Base-by-base conservation (phyloP, 2,329 filamentous ascomycete genomes). In the Fusarium palustre region DNA sequence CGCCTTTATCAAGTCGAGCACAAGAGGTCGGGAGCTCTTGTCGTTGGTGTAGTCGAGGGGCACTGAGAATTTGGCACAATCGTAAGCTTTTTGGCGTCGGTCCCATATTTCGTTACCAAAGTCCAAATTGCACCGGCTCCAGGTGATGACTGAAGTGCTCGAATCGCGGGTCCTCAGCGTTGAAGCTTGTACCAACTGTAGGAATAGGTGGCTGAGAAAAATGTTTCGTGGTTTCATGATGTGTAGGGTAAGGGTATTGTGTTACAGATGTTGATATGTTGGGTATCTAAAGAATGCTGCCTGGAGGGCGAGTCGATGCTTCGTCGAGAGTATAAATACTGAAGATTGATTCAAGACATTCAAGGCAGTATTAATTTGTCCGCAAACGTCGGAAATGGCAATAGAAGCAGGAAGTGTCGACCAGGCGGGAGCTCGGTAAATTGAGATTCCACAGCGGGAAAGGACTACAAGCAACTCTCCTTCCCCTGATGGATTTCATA, bases 21-120 rank as follows among this genome's bases (percentile, higher is more conserved):
- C 55, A 10, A 81, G 58, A 0, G 73, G 78, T 38, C 75, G 59
- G 33, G 64, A 71, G 16, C 68, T 74, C 25, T 70, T 45, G 4
- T 39, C 18, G 7, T 74, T 48, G 2, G 77, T 76, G 52, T 83
- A 82, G 63, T 83, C 81, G 8, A 82, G 75, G 2, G 81, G 81
- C 0, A 82, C 80, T 0, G 64, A 46, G 22, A 83, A 62, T n/a
- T 65, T 78, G 13, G 75, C 78, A 64, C 80, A 82, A 18, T 79
- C 68, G 59, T 9, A 48, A 8, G 24, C 10, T 7, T 36, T 36
- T n/a, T 65, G 60, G 1, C 0, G 7, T 0, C 20, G 9, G 30
- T 55, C 54, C 12, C 15, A 16, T 0, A 10, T 4, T 16, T 63
- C 43, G 15, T 34, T 13, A 12, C 36, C 47, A 7, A 65, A 54